A percentile compares a stretch with the other conserved stretches of the same genome.
Conservation (phyloP, 225 moss, liverwort and hornwort genomes). For the Polytrichum formosum region DNA sequence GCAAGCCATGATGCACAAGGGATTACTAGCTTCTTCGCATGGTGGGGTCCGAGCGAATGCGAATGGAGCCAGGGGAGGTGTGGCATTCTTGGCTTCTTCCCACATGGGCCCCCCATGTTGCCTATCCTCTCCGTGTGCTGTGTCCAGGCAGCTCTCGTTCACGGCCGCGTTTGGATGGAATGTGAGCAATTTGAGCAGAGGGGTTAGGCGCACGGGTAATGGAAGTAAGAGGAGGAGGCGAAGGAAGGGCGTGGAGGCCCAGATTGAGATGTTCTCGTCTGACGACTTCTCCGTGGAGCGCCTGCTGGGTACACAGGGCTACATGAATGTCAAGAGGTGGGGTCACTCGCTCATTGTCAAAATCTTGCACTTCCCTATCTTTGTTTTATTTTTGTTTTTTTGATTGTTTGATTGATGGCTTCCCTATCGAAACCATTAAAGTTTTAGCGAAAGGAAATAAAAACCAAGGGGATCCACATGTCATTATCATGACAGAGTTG, state of each 20-base stretch:
- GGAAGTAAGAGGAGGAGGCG: not conserved
- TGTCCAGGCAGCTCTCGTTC: constrained; percentile 18
- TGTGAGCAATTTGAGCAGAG: constrained; percentile 15
- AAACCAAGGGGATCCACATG: no score
- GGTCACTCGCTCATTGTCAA: no score
- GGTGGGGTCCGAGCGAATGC: not conserved
- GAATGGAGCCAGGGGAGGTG: constrained; percentile 1
- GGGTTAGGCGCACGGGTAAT: not conserved
- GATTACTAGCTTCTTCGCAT: no score
- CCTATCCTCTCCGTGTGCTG: not conserved
- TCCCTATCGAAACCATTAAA: no score
- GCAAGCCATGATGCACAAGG: no score
- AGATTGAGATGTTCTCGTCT: constrained; percentile 71
- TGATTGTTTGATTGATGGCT: no score
- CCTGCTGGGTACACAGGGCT: constrained; percentile 74
- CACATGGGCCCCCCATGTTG: not conserved
- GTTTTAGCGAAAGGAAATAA: no score
- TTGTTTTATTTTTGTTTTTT: no score
- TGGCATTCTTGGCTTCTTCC: not conserved
- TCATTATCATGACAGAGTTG: no score
- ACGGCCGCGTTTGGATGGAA: constrained; percentile 33
- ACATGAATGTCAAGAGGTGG: constrained; percentile 89
- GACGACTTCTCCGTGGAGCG: constrained; percentile 86
- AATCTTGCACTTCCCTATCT: no score
- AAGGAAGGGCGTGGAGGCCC: constrained; percentile 30